Evolutionary conservation across 2,329 filamentous ascomycete species (phyloP).

Genomic region (Phoma sp.): DNA sequence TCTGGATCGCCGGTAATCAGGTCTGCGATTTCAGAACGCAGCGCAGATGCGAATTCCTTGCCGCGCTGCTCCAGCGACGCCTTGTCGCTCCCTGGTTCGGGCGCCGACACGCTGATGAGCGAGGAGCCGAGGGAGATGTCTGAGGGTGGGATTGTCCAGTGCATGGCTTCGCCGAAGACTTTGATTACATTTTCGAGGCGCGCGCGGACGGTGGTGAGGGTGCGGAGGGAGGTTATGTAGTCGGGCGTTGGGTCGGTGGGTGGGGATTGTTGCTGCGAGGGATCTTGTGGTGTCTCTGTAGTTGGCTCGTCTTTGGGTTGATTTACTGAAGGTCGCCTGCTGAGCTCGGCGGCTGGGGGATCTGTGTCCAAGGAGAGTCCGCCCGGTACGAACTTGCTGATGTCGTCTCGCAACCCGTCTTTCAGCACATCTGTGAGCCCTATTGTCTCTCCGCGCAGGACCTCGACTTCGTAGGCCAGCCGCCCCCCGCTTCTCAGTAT

Average conservation of each 20-base stretch:
- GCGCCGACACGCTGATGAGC: slow-evolving; percentile 88
- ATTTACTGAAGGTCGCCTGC: neutral
- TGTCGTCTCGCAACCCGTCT: slow-evolving; percentile 73
- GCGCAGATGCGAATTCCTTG: slow-evolving; percentile 74
- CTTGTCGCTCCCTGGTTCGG: slow-evolving; percentile 70
- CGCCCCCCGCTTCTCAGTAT: slow-evolving; percentile 88
- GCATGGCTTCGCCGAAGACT: slow-evolving; percentile 93
- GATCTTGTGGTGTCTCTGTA: neutral
- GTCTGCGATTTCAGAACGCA: slow-evolving; percentile 73
- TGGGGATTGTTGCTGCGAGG: neutral
- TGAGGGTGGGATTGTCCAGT: slow-evolving; percentile 89
- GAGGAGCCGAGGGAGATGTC: slow-evolving; percentile 83
- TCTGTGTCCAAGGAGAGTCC: slow-evolving; percentile 35
- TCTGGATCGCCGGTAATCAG: slow-evolving; percentile 63
- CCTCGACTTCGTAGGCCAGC: slow-evolving; percentile 91
- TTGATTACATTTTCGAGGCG: slow-evolving; percentile 90
- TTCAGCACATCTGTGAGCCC: slow-evolving; percentile 79
- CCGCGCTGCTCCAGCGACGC: slow-evolving; percentile 85
- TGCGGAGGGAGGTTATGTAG: slow-evolving; percentile 80
- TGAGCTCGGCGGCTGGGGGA: neutral
- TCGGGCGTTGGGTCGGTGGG: slow-evolving; percentile 27
- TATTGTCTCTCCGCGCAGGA: slow-evolving; percentile 85
- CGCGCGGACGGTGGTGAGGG: slow-evolving; percentile 77
- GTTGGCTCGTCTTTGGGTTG: neutral
- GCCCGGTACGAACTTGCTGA: slow-evolving; percentile 71